phyloP scores from a whole-genome alignment of 2,329 filamentous ascomycete species.

The Cytospora mali region DNA sequence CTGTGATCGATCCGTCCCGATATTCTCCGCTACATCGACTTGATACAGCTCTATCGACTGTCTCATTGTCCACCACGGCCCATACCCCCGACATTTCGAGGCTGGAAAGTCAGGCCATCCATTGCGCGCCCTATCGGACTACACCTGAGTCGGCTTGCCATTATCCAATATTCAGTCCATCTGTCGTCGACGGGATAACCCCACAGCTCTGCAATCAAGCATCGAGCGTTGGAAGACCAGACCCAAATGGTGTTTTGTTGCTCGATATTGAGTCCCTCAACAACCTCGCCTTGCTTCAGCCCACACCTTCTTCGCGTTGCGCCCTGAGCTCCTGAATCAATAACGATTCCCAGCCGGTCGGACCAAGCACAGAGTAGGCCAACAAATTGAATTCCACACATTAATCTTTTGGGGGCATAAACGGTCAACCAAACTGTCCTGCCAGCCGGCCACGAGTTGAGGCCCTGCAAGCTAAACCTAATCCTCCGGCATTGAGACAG shows the following conservation, averaged over 20 bases:
- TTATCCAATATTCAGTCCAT: neutral
- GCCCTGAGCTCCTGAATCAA: conserved; percentile 8
- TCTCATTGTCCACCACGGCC: neutral
- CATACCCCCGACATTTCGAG: neutral
- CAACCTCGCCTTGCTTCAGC: conserved; percentile 9
- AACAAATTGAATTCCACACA: conserved; percentile 6
- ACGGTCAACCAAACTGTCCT: conserved; percentile 13
- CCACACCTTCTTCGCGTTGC: conserved; percentile 3
- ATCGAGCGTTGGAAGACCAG: conserved; percentile 15
- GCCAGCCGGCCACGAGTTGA: conserved; percentile 11
- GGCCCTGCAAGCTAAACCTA: conserved; percentile 20
- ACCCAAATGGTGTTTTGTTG: conserved; percentile 4
- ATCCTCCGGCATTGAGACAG: conserved; percentile 19
- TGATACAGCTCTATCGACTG: neutral
- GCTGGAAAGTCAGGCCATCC: neutral
- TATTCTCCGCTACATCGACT: conserved; percentile 1
- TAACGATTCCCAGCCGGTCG: neutral
- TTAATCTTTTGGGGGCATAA: neutral
- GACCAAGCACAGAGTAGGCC: neutral
- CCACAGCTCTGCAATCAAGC: neutral
- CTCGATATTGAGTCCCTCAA: conserved; percentile 17
- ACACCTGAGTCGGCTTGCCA: neutral
- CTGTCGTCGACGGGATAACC: conserved; percentile 2
- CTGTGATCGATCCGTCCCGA: neutral
- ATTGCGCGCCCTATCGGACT: neutral